Base-by-base conservation (phyloP, 2,329 filamentous ascomycete genomes). In the Diaporthe citri region DNA sequence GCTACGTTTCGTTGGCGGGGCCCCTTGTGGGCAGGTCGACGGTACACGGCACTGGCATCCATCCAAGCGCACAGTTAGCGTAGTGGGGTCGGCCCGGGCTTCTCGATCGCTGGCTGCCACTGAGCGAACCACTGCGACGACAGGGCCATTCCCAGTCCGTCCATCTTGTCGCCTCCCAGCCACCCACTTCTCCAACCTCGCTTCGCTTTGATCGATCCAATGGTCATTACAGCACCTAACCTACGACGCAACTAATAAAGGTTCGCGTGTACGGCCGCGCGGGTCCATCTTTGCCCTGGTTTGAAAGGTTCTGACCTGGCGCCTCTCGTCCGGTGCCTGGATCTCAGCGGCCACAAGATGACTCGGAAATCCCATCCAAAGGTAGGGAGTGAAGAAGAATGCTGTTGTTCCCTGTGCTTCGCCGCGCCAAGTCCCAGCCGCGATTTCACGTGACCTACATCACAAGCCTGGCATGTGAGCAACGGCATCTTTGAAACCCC, bases 141-240 rank as follows among this genome's bases (percentile, higher is more conserved):
- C 64, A 67, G 31, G 64, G 64, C 64, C 64, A 52, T 67, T 28
- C 64, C 64, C 34, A 67, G 64, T 67, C 64, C 64, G 64, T 67
- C 41, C 62, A 25, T 39, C 62, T 39, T 5, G 46, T 25, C 46
- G 62, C 31, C 43, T 28, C 62, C 64, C 64, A 67, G 64, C 64
- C 64, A 67, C 64, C 64, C 64, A 67, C 46, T 67, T 67, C 31
- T 67, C 64, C 31, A 52, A 39, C 20, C 64, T 41, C 46, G 43
- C 60, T 25, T 66, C 60, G 60, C 41, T 51, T 34, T 34, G 28
- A 36, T 66, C 60, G 59, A 22, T 28, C 59, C 39, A 46, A 64
- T 64, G 13, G 31, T 39, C 62, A 10, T 10, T 13, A 34, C 20
- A n/a, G 17, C 31, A 57, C 31, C 31, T n/a, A 22, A 17, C 10